Evolutionary conservation across 2,329 filamentous ascomycete species (phyloP).

Genomic region (Exophiala mesophila): DNA sequence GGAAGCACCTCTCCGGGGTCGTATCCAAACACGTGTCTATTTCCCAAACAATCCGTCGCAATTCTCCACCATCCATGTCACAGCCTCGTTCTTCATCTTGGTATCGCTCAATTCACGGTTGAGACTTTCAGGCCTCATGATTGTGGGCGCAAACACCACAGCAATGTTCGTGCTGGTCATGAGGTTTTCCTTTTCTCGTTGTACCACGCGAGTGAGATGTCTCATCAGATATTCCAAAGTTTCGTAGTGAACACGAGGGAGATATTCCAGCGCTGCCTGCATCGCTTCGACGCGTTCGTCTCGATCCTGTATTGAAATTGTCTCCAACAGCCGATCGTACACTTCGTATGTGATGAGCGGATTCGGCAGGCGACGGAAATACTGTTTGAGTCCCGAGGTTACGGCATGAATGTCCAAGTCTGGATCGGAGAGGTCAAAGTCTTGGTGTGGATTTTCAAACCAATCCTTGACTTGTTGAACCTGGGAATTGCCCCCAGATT

Average conservation of each 20-base stretch:
- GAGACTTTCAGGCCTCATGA: conserved; percentile 85
- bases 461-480: conserved; percentile 86
- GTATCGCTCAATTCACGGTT: conserved; percentile 96
- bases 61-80: conserved; percentile 91
- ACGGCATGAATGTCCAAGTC: conserved; percentile 94
- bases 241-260: conserved; percentile 80
- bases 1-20: too few species aligned
- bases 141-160: conserved; percentile 95
- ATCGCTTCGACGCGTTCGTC: conserved; percentile 67
- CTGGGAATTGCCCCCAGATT: conserved; percentile 88
- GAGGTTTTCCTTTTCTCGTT: conserved; percentile 77
- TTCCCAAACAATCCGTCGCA: conserved; percentile 68
- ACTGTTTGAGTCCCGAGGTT: conserved; percentile 93
- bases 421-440: conserved; percentile 89
- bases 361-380: conserved; percentile 86
- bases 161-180: conserved; percentile 97
- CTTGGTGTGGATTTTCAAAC: conserved; percentile 70
- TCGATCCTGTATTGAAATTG: conserved; percentile 50
- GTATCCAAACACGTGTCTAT: too few species aligned
- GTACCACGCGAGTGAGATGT: conserved; percentile 82
- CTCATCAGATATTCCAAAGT: conserved; percentile 91
- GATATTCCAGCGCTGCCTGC: conserved; percentile 66
- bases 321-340: conserved; percentile 80
- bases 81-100: conserved; percentile 82
- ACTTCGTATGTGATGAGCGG: conserved; percentile 89